Evolutionary conservation across 1,284 basidiomycete species (phyloP).

Genomic region (Hymenochaete sp.): DNA sequence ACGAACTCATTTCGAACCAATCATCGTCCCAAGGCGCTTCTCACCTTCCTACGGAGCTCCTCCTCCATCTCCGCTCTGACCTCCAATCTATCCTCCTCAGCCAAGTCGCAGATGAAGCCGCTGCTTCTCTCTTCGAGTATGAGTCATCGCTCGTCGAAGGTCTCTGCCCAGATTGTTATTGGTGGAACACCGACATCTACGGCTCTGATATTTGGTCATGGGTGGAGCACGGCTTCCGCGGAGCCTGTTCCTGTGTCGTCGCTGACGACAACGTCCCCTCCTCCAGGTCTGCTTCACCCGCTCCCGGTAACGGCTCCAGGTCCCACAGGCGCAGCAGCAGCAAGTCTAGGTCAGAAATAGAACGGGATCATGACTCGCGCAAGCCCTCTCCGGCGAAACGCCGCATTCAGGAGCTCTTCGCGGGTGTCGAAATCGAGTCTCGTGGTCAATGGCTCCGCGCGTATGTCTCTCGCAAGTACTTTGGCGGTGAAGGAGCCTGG

Average conservation of each 20-base stretch:
- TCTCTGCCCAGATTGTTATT: constrained; percentile 37
- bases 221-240: constrained; percentile 21
- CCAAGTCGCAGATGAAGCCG: constrained; percentile 29
- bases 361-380: constrained; percentile 12
- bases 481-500: background rate
- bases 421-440: constrained; percentile 11
- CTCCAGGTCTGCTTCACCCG: background rate
- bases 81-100: constrained; percentile 31
- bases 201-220: constrained; percentile 41
- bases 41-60: constrained; percentile 39
- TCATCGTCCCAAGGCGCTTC: background rate
- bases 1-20: constrained; percentile 26
- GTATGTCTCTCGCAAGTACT: constrained; percentile 13
- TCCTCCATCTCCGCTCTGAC: constrained; percentile 35
- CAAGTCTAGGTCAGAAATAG: background rate
- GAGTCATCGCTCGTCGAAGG: constrained; percentile 33
- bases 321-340: background rate
- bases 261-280: constrained; percentile 12
- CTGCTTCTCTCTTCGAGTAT: constrained; percentile 32
- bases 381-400: constrained; percentile 7
- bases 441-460: constrained; percentile 19
- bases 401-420: constrained; percentile 4
- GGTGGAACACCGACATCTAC: constrained; percentile 40
- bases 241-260: constrained; percentile 18
- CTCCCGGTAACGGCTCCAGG: background rate